phyloP scores from a whole-genome alignment of 805 yeast genomes.

The Candida boidinii region DNA sequence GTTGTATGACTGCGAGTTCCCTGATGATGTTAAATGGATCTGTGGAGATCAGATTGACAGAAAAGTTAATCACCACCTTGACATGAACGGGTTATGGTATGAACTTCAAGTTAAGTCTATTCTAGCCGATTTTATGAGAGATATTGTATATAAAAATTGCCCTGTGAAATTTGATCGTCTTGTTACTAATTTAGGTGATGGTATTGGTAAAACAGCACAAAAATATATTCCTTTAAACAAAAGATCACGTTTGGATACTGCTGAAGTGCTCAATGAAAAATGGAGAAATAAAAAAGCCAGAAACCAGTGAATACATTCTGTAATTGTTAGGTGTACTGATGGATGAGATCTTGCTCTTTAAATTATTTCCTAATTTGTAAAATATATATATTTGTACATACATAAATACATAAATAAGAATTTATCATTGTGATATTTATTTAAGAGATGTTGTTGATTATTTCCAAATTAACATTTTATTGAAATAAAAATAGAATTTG shows the following conservation, averaged over 20 bases:
- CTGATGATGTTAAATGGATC: constrained; percentile 60
- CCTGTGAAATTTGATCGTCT: constrained; percentile 6
- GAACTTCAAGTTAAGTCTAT: constrained; percentile 50
- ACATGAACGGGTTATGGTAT: constrained; percentile 41
- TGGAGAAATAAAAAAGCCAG: constrained; percentile 45
- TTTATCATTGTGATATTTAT: too few relatives aligned
- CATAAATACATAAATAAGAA: too few relatives aligned
- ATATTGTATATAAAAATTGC: constrained; percentile 25
- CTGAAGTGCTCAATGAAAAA: constrained; percentile 61
- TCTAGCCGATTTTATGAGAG: constrained; percentile 42
- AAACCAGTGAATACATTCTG: neutral
- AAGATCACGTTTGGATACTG: constrained; percentile 53
- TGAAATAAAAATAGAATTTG: too few relatives aligned
- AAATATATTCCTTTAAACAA: constrained; percentile 49
- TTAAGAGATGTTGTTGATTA: too few relatives aligned
- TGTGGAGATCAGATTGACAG: constrained; percentile 26
- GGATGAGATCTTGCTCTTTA: too few relatives aligned
- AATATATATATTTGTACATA: too few relatives aligned
- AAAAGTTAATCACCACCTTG: constrained; percentile 31
- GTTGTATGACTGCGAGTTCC: constrained; percentile 75
- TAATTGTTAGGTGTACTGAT: too few relatives aligned
- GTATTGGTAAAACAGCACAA: constrained; percentile 52
- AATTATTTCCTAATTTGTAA: too few relatives aligned
- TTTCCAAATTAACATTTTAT: too few relatives aligned
- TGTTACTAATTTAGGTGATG: constrained; percentile 59